Base-by-base conservation (phyloP, 805 yeast genomes). In the Ogataea henricii region DNA sequence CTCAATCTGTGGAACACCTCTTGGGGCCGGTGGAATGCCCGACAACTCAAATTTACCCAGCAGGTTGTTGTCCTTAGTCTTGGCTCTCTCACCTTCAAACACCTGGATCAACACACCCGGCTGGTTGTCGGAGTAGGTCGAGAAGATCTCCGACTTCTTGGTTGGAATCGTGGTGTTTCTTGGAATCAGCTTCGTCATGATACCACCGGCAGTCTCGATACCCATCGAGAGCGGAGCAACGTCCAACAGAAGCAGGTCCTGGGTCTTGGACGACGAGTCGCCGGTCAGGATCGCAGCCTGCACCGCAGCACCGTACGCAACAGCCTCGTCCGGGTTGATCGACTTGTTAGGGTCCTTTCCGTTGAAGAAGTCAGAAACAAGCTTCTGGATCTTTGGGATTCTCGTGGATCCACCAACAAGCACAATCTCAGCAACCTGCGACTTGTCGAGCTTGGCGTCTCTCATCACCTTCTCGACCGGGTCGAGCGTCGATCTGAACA, bases 171-270 rank as follows among this genome's bases (percentile, higher is more conserved):
- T 89, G 48, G 96, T 86, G 87, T 92, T 92, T 82, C 99, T 87
- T 78, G 97, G 96, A 66, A 92, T 91, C 76, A 91, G 84, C 78
- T 89, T 89, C 72, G 97, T 91, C 96, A 91, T 90, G 76, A 90
- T 91, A 83, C 97, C 97, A 81, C 98, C 97, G 66, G 97, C 97
- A 60, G 97, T 91, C 79, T 91, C 97, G 74, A 91, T 90, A 84
- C 98, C 98, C 64, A 90, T 73, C 47, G 97, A 91, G 70, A 91
- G 81, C 73, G 97, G 97, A 65, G 97, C 94, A 69, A 91, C 97
- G 82, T 91, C 98, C 70, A 91, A 82, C 67, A 91, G 81, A 68
- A 91, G 79, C 71, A 90, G 78, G 72, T 90, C 97, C 79, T 90
- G 96, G 54, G 97, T 90, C 53, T 89, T 89, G 52, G 96, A 83